Percentiles rank a stretch among this genome's conserved stretches.
phyloP scores from a whole-genome alignment of 2,329 filamentous ascomycete genomes.

The Aspergillus candidus region DNA sequence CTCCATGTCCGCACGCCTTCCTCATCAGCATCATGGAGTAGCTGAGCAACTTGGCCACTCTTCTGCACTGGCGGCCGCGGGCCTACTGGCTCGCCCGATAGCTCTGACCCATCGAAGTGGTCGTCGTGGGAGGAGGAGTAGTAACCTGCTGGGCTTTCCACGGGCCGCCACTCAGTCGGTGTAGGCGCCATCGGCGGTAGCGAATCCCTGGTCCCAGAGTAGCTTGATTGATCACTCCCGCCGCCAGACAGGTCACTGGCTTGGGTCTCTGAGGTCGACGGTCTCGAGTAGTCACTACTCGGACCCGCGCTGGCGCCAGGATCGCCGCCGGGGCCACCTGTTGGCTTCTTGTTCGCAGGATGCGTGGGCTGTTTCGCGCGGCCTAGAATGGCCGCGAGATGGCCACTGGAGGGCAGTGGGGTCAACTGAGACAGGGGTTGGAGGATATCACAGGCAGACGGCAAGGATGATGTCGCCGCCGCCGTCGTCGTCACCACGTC shows the following conservation, averaged over 20 bases:
- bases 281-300: neutral
- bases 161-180: constrained; percentile 8
- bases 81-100: neutral
- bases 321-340: neutral
- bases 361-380: constrained; percentile 7
- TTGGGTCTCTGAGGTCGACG: constrained; percentile 5
- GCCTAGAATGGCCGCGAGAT: constrained; percentile 15
- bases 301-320: neutral
- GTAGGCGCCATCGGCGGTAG: constrained; percentile 5
- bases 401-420: constrained; percentile 20
- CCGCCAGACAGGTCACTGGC: constrained; percentile 1
- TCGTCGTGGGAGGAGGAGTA: no score
- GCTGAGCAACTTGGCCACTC: constrained; percentile 26
- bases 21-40: constrained; percentile 25
- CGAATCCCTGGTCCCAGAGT: constrained; percentile 6
- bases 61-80: constrained; percentile 18
- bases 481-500: neutral
- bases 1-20: constrained; percentile 29
- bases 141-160: no score
- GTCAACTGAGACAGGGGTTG: constrained; percentile 18
- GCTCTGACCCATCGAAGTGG: no score
- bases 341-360: neutral
- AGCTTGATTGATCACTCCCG: constrained; percentile 5
- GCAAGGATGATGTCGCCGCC: constrained; percentile 5
- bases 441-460: constrained; percentile 22